phyloP scores from a whole-genome alignment of 176 grass and related monocot genomes.

The Oryza australiensis region DNA sequence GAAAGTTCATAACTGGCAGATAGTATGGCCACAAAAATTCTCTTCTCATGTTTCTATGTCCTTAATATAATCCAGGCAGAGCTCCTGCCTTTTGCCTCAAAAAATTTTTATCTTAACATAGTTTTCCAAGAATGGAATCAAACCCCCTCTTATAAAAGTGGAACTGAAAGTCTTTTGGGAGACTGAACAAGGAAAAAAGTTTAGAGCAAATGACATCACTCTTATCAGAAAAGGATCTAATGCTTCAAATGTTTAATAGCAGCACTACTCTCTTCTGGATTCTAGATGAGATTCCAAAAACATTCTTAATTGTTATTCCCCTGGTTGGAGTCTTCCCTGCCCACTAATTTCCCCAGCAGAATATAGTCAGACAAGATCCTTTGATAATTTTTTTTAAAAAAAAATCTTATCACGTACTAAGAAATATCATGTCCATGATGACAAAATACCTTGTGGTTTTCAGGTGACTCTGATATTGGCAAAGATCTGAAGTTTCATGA shows the following conservation, averaged over 20 bases:
- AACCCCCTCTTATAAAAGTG: neutral
- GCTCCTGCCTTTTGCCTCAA: too few relatives aligned
- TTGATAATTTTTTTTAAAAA: too few relatives aligned
- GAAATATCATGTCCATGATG: neutral
- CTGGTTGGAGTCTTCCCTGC: neutral
- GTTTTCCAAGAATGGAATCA: too few relatives aligned
- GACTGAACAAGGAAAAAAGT: neutral
- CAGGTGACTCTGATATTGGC: slow-evolving; percentile 18
- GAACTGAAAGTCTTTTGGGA: neutral
- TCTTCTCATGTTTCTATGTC: too few relatives aligned
- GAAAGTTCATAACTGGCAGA: neutral
- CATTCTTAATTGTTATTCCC: slow-evolving; percentile 8
- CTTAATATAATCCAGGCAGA: too few relatives aligned
- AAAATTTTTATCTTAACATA: too few relatives aligned
- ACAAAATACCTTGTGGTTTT: slow-evolving; percentile 3
- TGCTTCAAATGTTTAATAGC: neutral
- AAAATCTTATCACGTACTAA: neutral
- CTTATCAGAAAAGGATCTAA: slow-evolving; percentile 4
- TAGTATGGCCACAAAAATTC: neutral
- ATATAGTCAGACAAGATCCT: neutral
- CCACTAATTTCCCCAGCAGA: neutral
- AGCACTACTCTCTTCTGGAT: neutral
- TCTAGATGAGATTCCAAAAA: neutral
- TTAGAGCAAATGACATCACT: neutral
- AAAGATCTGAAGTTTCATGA: slow-evolving; percentile 24